Evolutionary conservation across 2,329 filamentous ascomycete genomes (phyloP), one percentile per base, ranked within the genome.

Genomic region (Fonsecaea pugnacius): DNA sequence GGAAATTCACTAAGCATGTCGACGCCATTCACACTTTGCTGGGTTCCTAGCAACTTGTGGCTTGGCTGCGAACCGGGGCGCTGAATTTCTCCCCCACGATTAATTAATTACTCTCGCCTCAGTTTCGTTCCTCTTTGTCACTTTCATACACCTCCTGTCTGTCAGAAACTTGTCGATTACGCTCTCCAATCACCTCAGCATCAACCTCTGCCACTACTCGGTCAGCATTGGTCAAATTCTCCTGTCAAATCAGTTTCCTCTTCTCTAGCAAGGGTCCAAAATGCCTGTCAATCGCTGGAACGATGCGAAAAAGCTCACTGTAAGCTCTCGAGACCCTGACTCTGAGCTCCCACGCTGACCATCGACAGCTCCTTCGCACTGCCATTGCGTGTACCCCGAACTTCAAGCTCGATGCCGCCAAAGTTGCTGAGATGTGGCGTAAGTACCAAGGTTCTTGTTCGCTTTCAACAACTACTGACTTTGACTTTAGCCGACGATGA

Each of bases 381-480:
- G 48, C 58, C 14, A 43, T 60, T 5, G 3, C 9, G 8, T 53
- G 33, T 16, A 30, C 14, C 8, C 35, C 58, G 3, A 43, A 24
- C 14, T 54, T 54, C 58, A 53, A 21, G 9, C 8, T 53, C 21
- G 24, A 60, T n/a, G 58, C 48, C 4, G 21, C 18, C 8, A 30
- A 30, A 14, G 58, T 53, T 3, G 35, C 16, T 16, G 24, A 54
- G 35, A 18, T 16, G 16, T 60, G 58, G 58, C 48, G 58, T 60
- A 54, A 52, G 50, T 43, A 4, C 9, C 35, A 2, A 32, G n/a
- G 32, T n/a, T 56, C 35, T n/a, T 27, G 33, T 1, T 36, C 5
- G 16, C 14, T 16, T 32, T 32, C 3, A 33, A n/a, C 53, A 3
- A 16, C n/a, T 40, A 38, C 33, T 56, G 7, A 56, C 33, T 56